Evolutionary conservation across 352 stramenopile species (phyloP).

Genomic region (Globisporangium yorkense): DNA sequence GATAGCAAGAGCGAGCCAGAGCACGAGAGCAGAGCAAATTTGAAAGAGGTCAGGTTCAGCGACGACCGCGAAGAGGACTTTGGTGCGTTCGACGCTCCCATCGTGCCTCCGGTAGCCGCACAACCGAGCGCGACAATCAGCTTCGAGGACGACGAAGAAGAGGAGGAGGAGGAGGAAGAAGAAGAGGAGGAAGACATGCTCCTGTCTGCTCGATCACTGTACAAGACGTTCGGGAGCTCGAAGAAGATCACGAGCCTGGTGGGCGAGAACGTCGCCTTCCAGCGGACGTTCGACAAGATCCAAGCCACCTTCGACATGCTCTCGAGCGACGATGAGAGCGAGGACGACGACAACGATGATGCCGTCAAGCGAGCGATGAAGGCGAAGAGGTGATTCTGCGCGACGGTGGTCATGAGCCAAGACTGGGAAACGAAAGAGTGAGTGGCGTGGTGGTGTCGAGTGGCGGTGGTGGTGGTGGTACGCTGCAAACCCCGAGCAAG

Average conservation of each 20-base stretch:
- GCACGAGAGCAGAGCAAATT: slow-evolving; percentile 10
- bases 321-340: slow-evolving; percentile 40
- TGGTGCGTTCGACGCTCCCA: slow-evolving; percentile 18
- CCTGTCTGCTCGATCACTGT: slow-evolving; percentile 34
- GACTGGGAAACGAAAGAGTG: background rate
- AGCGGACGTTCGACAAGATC: slow-evolving; percentile 54
- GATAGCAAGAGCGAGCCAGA: slow-evolving; percentile 10
- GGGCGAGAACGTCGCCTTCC: slow-evolving; percentile 38
- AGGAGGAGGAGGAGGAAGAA: slow-evolving; percentile 11
- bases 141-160: slow-evolving; percentile 1
- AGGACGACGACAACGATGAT: slow-evolving; percentile 22
- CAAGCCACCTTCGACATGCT: slow-evolving; percentile 55
- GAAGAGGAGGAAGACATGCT: slow-evolving; percentile 34
- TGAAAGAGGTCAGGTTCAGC: background rate
- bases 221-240: slow-evolving; percentile 40
- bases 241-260: slow-evolving; percentile 39
- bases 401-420: background rate
- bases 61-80: slow-evolving; percentile 9
- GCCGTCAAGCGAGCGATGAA: background rate
- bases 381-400: background rate
- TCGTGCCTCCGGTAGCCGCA: slow-evolving; percentile 13
- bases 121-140: background rate
- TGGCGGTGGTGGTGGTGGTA: background rate
- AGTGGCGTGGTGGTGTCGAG: background rate
- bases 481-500: background rate